Percentiles rank a stretch among this genome's conserved stretches.
These are phyloP conservation scores for Fusarium nanum DNA, from an alignment of 2,329 filamentous ascomycete species.

Conservation along the genomic window DNA sequence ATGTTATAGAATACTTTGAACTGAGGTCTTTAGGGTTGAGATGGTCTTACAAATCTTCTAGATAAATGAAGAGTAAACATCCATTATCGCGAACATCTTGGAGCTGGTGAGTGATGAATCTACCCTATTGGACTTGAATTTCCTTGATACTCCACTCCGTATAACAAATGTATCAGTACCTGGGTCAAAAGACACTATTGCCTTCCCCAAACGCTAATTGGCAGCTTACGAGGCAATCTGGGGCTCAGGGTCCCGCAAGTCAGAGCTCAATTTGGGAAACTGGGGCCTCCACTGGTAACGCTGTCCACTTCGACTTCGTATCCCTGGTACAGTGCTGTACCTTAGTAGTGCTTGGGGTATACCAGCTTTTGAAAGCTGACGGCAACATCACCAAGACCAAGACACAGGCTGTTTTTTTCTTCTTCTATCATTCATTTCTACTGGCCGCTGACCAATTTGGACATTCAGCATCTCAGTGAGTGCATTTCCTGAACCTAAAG, in stretches of 20 bases:
- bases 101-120: conserved; percentile 12
- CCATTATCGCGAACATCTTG: background rate
- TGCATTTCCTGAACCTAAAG: background rate
- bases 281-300: conserved; percentile 39
- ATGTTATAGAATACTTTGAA: background rate
- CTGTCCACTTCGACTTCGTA: conserved; percentile 40
- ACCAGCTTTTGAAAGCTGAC: conserved; percentile 28
- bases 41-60: background rate
- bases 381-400: conserved; percentile 25
- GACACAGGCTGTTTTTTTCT: conserved; percentile 18
- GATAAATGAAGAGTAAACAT: background rate
- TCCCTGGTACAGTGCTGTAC: conserved; percentile 19
- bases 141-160: background rate
- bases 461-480: background rate
- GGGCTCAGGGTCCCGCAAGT: conserved; percentile 16
- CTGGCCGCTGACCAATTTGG: background rate
- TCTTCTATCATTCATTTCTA: background rate
- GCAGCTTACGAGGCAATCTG: conserved; percentile 18
- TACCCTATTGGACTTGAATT: background rate
- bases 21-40: background rate
- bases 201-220: conserved; percentile 10
- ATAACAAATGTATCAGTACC: conserved; percentile 3
- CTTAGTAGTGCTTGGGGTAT: background rate
- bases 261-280: conserved; percentile 37
- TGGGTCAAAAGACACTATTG: conserved; percentile 9